Base-by-base conservation (phyloP, 306 rosid species). In the Trifolium fragiferum region DNA sequence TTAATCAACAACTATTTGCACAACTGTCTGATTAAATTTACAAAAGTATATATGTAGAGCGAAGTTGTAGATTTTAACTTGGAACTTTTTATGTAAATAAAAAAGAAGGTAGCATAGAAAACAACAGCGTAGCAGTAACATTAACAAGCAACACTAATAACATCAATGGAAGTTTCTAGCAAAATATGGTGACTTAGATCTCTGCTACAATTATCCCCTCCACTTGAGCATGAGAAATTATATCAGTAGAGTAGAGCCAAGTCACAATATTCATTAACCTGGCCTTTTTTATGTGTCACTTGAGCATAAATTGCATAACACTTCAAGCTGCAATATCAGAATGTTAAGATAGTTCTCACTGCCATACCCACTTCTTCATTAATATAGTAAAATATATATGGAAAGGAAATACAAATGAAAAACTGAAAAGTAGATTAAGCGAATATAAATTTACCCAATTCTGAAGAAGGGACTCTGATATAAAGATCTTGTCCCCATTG, bases 401-500 rank as follows among this genome's bases (percentile, higher is more conserved):
- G 59, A 53, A 53, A 19, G 27, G 5, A 19, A 19, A 54, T 3
- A 4, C 30, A 1, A 19, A 19, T 8, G 27, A 53, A 53, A 2
- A 19, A 53, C 10, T 3, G 19, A 18, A 8, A 8, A 53, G 12
- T 19, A 55, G 2, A 55, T 19, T 4, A 3, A 23, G 2, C 2
- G 7, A 64, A 40, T 9, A 1, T 2, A 12, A 43, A 57, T 12
- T 23, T 66, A 86, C 82, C 87, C 44, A 77, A 27, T 55, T 86
- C 82, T 13, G 78, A 64, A 33, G 78, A 64, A 33, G 90, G 80
- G 50, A 85, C 66, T 50, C 57, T 76, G 16, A 82, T 21, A 66
- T 72, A 81, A 9, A 83, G 32, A 66, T 78, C 85, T 78, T 78
- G 85, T 19, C 85, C 90, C 32, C 66, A 41, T 4, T 53, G 72